Percentiles rank a stretch among this genome's conserved stretches.
Conservation (phyloP, 1,284 basidiomycete genomes). For the Cutaneotrichosporon cavernicola region DNA sequence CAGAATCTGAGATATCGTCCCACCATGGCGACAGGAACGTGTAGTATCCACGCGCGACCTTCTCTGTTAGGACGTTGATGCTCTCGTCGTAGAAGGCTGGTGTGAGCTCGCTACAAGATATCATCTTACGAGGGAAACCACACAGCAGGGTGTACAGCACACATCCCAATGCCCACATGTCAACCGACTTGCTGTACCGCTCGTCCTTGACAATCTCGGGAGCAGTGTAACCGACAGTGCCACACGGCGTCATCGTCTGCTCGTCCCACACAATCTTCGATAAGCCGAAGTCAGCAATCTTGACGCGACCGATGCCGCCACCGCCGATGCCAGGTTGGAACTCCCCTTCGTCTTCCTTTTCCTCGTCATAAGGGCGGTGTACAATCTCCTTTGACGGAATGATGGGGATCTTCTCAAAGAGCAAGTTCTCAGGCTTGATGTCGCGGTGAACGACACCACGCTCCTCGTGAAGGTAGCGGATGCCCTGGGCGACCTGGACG, state of each 20-base stretch:
- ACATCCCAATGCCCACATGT: slow-evolving; percentile 99
- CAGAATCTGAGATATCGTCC: slow-evolving; percentile 87
- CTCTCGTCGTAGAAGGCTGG: slow-evolving; percentile 95
- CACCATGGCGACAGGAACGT: slow-evolving; percentile 99
- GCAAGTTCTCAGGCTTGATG: slow-evolving; percentile 97
- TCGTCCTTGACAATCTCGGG: slow-evolving; percentile 99
- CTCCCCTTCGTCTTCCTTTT: slow-evolving; percentile 98
- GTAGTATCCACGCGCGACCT: slow-evolving; percentile 95
- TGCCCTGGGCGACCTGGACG: slow-evolving; percentile 91
- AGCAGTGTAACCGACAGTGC: slow-evolving; percentile 98
- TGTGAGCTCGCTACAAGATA: slow-evolving; percentile 14
- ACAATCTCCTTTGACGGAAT: slow-evolving; percentile 76
- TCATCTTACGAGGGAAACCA: slow-evolving; percentile 73
- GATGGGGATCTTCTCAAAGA: slow-evolving; percentile 93
- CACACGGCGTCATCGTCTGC: slow-evolving; percentile 98
- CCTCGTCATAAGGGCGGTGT: slow-evolving; percentile 90
- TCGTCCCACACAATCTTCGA: slow-evolving; percentile 99
- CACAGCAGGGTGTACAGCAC: slow-evolving; percentile 98
- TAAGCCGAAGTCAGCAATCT: slow-evolving; percentile 98
- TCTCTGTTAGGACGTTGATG: slow-evolving; percentile 96
- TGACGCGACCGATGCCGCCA: slow-evolving; percentile 95
- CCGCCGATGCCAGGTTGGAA: slow-evolving; percentile 88
- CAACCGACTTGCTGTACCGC: slow-evolving; percentile 95
- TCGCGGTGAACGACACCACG: slow-evolving; percentile 85
- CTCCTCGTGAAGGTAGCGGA: slow-evolving; percentile 95